Evolutionary conservation across 179 eudicot species (phyloP), one percentile per base, ranked within the genome.

Genomic region (Spinacia oleracea): DNA sequence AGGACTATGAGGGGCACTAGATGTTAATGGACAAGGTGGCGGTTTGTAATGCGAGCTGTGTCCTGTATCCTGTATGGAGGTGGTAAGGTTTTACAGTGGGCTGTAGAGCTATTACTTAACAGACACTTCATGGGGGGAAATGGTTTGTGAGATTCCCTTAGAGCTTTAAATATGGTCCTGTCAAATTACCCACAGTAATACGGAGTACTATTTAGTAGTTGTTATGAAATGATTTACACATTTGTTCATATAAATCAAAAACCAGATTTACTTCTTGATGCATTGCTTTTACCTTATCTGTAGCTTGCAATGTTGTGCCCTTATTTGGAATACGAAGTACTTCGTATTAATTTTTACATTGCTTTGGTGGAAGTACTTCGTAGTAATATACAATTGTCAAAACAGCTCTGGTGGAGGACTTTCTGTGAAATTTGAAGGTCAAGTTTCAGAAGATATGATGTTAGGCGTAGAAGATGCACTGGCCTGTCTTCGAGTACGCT

Each of bases 401-500:
- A 53, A 65, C 27, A 86, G 91, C 84, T 70, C 86, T 62, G 78
- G 70, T 40, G 86, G 89, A 75, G 77, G 84, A 71, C 86, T 89
- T 62, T 42, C 77, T 58, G 83, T 89, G 23, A 77, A 73, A 42
- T 84, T 80, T 80, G 81, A 80, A 74, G 76, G 68, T 77, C 74
- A 63, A 45, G 79, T 64, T 69, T 68, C 23, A 14, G 83, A 85
- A 82, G 85, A 85, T 70, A 71, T 73, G 10, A 75, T 90, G 38
- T n/a, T 60, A 46, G 84, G 80, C 38, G 81, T 51, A 71, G 74
- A 90, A 48, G 88, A 85, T 72, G 86, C 83, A 79, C 51, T 82
- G 65, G 48, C 77, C 23, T 79, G 79, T 75, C 80, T 90, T 78
- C 90, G 91, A 74, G 75, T 87, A 46, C 90, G 91, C 59, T 89